Evolutionary conservation across 1,139 yeast genomes (phyloP), one percentile per base, ranked within the genome.

Genomic region (Protomyces lactucae-debilis): DNA sequence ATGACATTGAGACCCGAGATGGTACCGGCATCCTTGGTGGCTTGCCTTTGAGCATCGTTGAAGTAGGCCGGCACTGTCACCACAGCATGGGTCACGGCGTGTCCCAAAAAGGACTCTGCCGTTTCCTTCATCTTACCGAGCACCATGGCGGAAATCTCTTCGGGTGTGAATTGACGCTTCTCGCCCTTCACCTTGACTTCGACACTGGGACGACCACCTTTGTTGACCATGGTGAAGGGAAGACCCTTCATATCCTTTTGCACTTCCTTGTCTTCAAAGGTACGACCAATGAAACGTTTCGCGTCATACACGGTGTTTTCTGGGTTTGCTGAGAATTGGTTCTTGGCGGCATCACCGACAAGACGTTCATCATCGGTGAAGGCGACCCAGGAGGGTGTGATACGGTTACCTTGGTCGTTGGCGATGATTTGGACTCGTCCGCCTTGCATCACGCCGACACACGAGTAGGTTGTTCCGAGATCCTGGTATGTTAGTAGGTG

Each of bases 21-120:
- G 68, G 89, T 83, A 81, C 97, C 98, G 64, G 98, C 97, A 77
- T 91, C 97, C 82, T 92, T 91, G 69, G 98, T 92, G 68, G 98
- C 98, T 79, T 92, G 97, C 82, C 97, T 87, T 81, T 92, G 98
- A 67, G 98, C 96, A 79, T 92, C 98, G 78, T 92, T 93, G 82
- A 92, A 92, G 80, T 92, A 92, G 65, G 98, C 98, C 66, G 98
- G 98, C 66, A 92, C 97, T 57, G 97, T 91, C 69, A 91, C 96
- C 70, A 91, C 97, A 51, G 97, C 97, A 73, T 91, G 95, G 65
- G 95, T 88, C 69, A 90, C 96, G 76, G 86, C 84, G 75, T 86
- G 83, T 70, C 97, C 97, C 71, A 90, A 81, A 78, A 88, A 89
- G 73, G 88, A 93, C 80, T 90, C 96, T 68, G 96, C 96, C 74